Conservation (phyloP, 2,329 filamentous ascomycete genomes). For the Apiospora sp. region DNA sequence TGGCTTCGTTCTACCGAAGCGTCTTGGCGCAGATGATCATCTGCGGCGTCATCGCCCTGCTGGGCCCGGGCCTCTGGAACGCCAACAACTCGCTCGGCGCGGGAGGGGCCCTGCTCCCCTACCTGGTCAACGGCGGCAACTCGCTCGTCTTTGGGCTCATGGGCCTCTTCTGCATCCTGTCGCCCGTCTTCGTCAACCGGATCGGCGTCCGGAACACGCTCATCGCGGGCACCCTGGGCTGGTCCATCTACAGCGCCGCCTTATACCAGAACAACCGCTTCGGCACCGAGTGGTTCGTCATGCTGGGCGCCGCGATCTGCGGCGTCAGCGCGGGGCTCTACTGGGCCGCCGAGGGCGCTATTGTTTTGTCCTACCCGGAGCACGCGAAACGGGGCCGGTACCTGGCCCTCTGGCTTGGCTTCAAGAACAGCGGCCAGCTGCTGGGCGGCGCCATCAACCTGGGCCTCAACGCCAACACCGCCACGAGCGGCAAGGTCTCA, state of each 20-base stretch:
- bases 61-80: conserved; percentile 75
- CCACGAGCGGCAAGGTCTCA: conserved; percentile 69
- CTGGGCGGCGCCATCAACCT: conserved; percentile 77
- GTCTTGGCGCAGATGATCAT: conserved; percentile 78
- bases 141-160: conserved; percentile 76
- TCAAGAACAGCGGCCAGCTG: conserved; percentile 69
- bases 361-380: conserved; percentile 76
- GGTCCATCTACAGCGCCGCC: conserved; percentile 74
- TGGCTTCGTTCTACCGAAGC: conserved; percentile 75
- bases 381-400: conserved; percentile 72
- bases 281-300: conserved; percentile 72
- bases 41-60: conserved; percentile 74
- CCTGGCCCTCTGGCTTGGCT: conserved; percentile 73
- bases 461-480: conserved; percentile 66
- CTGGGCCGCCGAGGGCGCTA: conserved; percentile 79
- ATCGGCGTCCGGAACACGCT: conserved; percentile 76
- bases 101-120: conserved; percentile 70
- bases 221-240: conserved; percentile 76
- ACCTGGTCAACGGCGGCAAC: conserved; percentile 75
- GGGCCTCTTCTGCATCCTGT: conserved; percentile 74
- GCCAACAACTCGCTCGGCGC: conserved; percentile 79
- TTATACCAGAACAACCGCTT: conserved; percentile 77
- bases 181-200: conserved; percentile 68
- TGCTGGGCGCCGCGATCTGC: conserved; percentile 73
- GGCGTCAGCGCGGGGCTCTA: conserved; percentile 76